Percentiles rank a stretch among this genome's conserved stretches.
Conservation (phyloP, 139 green algal genomes). For the Mychonastes homosphaera region DNA sequence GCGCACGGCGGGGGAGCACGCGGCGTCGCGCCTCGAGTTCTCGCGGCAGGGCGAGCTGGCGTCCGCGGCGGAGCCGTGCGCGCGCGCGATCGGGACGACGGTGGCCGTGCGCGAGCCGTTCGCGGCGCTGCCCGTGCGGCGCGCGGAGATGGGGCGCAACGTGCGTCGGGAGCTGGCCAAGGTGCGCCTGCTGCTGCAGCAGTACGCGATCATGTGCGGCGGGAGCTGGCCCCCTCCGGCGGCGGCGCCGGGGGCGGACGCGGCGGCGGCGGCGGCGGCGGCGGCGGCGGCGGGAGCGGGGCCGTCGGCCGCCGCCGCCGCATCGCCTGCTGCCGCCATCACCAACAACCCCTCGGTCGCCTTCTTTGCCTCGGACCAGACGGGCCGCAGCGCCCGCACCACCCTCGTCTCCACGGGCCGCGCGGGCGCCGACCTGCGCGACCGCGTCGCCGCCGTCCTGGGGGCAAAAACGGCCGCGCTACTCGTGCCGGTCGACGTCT, state of each 20-base stretch:
- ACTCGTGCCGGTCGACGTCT: slow-evolving; percentile 51
- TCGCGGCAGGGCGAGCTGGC: slow-evolving; percentile 43
- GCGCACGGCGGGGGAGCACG: slow-evolving; percentile 47
- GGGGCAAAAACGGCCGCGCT: slow-evolving; percentile 48
- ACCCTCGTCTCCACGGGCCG: slow-evolving; percentile 55
- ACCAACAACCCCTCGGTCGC: no score
- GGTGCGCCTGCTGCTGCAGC: slow-evolving; percentile 57
- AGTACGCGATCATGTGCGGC: slow-evolving; percentile 56
- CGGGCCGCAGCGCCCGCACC: slow-evolving; percentile 25
- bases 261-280: no score
- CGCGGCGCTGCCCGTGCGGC: slow-evolving; percentile 71
- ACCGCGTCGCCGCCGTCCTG: slow-evolving; percentile 75
- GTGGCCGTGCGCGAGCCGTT: slow-evolving; percentile 79
- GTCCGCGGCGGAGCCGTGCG: slow-evolving; percentile 10
- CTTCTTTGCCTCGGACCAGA: slow-evolving; percentile 16
- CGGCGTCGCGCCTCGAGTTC: slow-evolving; percentile 50
- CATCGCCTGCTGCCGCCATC: no score
- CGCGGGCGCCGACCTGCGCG: slow-evolving; percentile 24
- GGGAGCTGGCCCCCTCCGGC: no score
- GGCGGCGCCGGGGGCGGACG: no score
- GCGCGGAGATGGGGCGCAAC: slow-evolving; percentile 54
- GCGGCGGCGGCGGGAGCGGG: no score
- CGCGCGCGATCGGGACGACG: slow-evolving; percentile 77
- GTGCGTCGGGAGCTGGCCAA: slow-evolving; percentile 74
- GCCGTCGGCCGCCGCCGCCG: no score